Evolutionary conservation across 2,329 filamentous ascomycete species (phyloP), one percentile per base, ranked within the genome.

Genomic region (Zelopaecilomyces penicillatus): DNA sequence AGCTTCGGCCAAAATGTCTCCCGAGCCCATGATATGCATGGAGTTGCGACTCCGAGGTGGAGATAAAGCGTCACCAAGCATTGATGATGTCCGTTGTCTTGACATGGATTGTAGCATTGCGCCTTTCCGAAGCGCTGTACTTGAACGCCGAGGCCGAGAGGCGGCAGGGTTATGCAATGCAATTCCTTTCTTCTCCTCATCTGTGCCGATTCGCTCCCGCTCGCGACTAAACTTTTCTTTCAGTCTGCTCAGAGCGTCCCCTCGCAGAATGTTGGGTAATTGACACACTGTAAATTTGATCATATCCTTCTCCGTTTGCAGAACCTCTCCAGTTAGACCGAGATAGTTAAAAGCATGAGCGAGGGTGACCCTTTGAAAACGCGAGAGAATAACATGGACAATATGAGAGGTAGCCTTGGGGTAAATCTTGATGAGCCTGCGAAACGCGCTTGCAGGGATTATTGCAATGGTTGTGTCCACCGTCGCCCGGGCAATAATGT

Each of bases 391-490:
- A 38, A 98, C 91, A 60, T 98, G 93, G 5, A 98, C 89, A 51
- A 98, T 97, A 58, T 98, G 94, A 2, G 93, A 85, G 2, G 93
- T 96, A 7, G 94, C 90, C 67, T 94, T 95, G 7, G 93, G 93
- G 56, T 97, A 98, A 27, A 96, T 83, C 58, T 87, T 82, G 41
- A 95, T 98, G 42, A 98, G 71, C 6, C 94, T 82, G 43, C 89
- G 82, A 57, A 98, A 98, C 4, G 93, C 94, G 60, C 89, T 95
- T 1, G 93, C 93, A 1, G 94, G 94, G 46, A 98, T 98, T 51
- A 98, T 94, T 5, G 93, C 93, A 64, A 98, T 96, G 0, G 94
- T 98, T 0, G 93, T 98, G 60, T 98, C 94, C 27, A 94, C 85
- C 11, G 89, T 94, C 5, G 93, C 93, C 52, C 93, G 79, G n/a